phyloP scores from a whole-genome alignment of 2,329 filamentous ascomycete species.

The Penicillium expansum region DNA sequence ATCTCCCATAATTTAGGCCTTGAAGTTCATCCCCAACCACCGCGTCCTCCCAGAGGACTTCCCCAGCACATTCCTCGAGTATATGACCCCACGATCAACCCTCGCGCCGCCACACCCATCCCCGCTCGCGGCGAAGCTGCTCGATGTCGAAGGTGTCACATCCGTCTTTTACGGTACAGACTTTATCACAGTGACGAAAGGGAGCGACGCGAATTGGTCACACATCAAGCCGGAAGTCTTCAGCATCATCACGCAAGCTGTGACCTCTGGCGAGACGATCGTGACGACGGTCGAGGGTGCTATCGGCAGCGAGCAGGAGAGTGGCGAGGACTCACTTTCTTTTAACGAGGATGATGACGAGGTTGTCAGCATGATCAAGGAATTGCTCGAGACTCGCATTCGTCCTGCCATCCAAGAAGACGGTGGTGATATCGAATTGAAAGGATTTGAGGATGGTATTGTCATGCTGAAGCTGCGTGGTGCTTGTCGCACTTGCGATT shows the following conservation, averaged over 20 bases:
- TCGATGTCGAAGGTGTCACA: conserved; percentile 93
- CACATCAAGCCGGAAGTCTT: conserved; percentile 96
- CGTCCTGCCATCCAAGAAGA: conserved; percentile 96
- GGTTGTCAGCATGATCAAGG: conserved; percentile 97
- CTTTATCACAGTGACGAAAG: conserved; percentile 96
- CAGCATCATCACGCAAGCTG: conserved; percentile 86
- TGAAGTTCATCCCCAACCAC: conserved; percentile 95
- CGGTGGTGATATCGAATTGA: conserved; percentile 93
- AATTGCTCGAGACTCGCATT: conserved; percentile 91
- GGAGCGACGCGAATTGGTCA: conserved; percentile 83
- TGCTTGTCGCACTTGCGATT: conserved; percentile 93
- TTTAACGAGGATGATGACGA: conserved; percentile 92
- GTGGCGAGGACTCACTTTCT: conserved; percentile 66
- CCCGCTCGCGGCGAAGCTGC: conserved; percentile 81
- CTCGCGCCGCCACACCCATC: conserved; percentile 86
- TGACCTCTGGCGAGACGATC: conserved; percentile 77
- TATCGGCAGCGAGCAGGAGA: conserved; percentile 49
- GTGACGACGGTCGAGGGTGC: conserved; percentile 68
- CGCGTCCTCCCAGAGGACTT: conserved; percentile 74
- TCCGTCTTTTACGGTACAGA: conserved; percentile 91
- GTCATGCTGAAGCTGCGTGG: conserved; percentile 86
- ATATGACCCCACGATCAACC: conserved; percentile 82
- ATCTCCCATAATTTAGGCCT: conserved; percentile 45
- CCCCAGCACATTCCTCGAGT: conserved; percentile 80
- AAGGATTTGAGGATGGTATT: conserved; percentile 80